These are phyloP conservation scores for Eimeria maxima DNA, from an alignment of 169 alveolate genomes.

Conservation along the genomic window DNA sequence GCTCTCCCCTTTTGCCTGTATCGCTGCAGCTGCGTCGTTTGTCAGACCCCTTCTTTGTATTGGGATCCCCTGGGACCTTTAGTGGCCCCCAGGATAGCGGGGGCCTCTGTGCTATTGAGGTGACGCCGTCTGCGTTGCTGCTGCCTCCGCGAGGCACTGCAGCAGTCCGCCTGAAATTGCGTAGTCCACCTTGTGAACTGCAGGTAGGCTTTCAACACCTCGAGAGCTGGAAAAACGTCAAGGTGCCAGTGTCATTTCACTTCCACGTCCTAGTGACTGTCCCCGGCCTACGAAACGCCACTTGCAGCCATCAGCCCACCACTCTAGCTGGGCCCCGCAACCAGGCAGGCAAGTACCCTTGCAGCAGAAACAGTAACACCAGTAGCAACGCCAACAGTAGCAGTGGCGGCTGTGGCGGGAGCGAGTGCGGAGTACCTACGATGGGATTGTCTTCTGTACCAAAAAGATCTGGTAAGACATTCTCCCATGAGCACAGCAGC, in stretches of 20 bases:
- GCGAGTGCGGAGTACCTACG: too few relatives aligned
- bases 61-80: too few relatives aligned
- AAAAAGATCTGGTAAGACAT: neutral
- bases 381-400: neutral
- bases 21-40: too few relatives aligned
- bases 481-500: neutral
- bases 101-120: constrained; percentile 13
- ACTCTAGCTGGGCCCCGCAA: too few relatives aligned
- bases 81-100: too few relatives aligned
- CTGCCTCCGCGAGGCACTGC: constrained; percentile 7
- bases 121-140: constrained; percentile 29
- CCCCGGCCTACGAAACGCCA: neutral
- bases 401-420: too few relatives aligned
- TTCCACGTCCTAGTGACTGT: constrained; percentile 5
- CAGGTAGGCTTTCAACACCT: neutral
- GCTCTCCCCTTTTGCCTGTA: too few relatives aligned
- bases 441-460: neutral
- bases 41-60: too few relatives aligned
- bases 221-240: neutral
- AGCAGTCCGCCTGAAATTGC: neutral
- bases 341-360: neutral
- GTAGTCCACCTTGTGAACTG: constrained; percentile 2
- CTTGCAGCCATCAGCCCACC: too few relatives aligned
- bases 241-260: constrained; percentile 9
- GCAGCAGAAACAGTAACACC: neutral